Conservation (phyloP, 805 yeast species). For the Cyberlindnera euphorbiiphila region DNA sequence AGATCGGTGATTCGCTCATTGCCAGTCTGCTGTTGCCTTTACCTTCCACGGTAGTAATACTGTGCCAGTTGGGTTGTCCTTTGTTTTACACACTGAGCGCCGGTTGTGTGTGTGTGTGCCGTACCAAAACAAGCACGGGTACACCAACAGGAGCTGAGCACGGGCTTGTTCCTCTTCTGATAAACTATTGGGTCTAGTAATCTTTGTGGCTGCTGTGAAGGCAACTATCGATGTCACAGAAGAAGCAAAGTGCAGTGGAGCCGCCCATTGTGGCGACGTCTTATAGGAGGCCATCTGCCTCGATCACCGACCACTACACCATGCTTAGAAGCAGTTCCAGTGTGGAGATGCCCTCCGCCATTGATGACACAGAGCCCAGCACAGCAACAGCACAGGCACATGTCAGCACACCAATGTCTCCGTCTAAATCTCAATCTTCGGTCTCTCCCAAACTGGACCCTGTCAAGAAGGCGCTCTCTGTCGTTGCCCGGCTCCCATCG, state of each 20-base stretch:
- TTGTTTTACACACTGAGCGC: neutral
- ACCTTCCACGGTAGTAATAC: neutral
- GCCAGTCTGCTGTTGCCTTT: neutral
- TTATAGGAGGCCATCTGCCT: conserved; percentile 4
- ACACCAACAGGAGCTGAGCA: too few relatives aligned
- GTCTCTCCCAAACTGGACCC: conserved; percentile 11
- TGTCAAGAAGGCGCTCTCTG: conserved; percentile 15
- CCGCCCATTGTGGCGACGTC: conserved; percentile 1
- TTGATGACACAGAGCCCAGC: neutral
- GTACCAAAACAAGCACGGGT: too few relatives aligned
- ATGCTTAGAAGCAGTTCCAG: conserved; percentile 17
- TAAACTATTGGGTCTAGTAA: too few relatives aligned
- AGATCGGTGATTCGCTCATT: conserved; percentile 6
- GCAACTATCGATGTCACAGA: conserved; percentile 4
- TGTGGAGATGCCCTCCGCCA: neutral
- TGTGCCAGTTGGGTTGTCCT: neutral
- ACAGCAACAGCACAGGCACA: neutral
- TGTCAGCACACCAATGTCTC: conserved; percentile 1
- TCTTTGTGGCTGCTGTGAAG: too few relatives aligned
- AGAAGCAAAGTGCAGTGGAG: neutral
- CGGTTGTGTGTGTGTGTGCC: too few relatives aligned
- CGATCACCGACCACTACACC: conserved; percentile 20
- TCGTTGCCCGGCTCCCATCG: conserved; percentile 16
- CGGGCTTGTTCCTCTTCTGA: too few relatives aligned
- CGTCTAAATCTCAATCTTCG: too few relatives aligned